Evolutionary conservation across 805 yeast species (phyloP).

Genomic region (Saccharomycopsis sp.): DNA sequence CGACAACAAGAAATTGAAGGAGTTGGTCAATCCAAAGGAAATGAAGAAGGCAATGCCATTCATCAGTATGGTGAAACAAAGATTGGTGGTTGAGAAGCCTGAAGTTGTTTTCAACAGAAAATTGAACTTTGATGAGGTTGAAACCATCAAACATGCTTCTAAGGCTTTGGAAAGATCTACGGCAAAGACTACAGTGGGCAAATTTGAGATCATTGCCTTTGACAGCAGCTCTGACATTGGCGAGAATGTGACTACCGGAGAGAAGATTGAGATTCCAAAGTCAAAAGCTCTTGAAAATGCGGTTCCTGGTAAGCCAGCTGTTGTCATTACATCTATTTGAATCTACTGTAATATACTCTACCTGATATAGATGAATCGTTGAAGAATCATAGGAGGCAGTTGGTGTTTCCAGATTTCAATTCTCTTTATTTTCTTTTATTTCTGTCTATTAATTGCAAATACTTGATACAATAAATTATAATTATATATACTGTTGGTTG

Average conservation of each 20-base stretch:
- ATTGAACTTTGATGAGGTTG: slow-evolving; percentile 73
- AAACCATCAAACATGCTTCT: slow-evolving; percentile 50
- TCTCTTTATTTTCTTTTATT: neutral
- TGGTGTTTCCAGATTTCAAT: too few relatives aligned
- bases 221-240: slow-evolving; percentile 61
- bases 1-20: slow-evolving; percentile 58
- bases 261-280: slow-evolving; percentile 53
- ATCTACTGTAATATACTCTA: neutral
- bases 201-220: slow-evolving; percentile 55
- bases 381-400: too few relatives aligned
- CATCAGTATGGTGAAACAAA: slow-evolving; percentile 76
- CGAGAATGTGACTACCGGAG: slow-evolving; percentile 59
- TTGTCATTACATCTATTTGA: slow-evolving; percentile 38
- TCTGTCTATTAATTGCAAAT: neutral
- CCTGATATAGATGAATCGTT: neutral
- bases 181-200: slow-evolving; percentile 47
- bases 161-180: slow-evolving; percentile 59
- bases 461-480: too few relatives aligned
- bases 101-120: slow-evolving; percentile 84
- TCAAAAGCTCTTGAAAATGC: slow-evolving; percentile 75
- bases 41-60: slow-evolving; percentile 99
- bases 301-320: slow-evolving; percentile 91
- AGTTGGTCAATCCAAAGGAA: slow-evolving; percentile 67
- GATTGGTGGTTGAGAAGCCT: slow-evolving; percentile 64
- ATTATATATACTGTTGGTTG: too few relatives aligned